Base-by-base conservation (phyloP, 768 basidiomycete species). In the Podaxis sp. region DNA sequence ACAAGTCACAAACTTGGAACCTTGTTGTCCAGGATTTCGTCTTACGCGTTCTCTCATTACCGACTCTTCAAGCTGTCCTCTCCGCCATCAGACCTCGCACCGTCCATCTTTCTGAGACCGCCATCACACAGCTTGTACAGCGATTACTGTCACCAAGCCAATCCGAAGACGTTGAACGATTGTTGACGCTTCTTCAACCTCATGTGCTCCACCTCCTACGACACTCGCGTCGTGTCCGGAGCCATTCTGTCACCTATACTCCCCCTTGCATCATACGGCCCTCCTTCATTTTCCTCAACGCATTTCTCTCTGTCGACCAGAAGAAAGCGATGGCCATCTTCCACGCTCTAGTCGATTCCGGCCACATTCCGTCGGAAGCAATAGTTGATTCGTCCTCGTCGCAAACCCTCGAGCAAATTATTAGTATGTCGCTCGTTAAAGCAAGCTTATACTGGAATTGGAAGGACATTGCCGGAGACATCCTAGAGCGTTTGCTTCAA, bases 401-500 rank as follows among this genome's bases (percentile, higher is more conserved):
- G 13, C 70, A 74, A 0, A 77, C 84, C 65, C 79, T 85, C 53
- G 69, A 73, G 22, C 71, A 80, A 20, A 82, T 88, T 56, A 73
- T 89, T 24, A 74, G 76, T 24, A 75, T 80, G 26, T 77, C 83
- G 12, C 69, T 88, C 37, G 76, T 83, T 10, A 79, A 80, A 50
- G 77, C 87, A 6, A 82, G 84, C 64, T 67, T 86, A 41, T 76
- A 82, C 65, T 87, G 84, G 83, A 75, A 80, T 46, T 87, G 84
- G 84, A 73, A 76, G 54, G 59, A 67, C 28, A 74, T 78, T 41
- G 84, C 83, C 1, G 69, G 77, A 12, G 67, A 60, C 7, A 71
- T 86, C 33, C 68, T 86, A 49, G 69, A 67, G 12, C 64, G 68
- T 28, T 62, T 76, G 4, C 66, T 80, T n/a, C 41, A 64, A 15